Evolutionary conservation across 73 alveolate genomes (phyloP).

Genomic region (Paramecium sonneborni): DNA sequence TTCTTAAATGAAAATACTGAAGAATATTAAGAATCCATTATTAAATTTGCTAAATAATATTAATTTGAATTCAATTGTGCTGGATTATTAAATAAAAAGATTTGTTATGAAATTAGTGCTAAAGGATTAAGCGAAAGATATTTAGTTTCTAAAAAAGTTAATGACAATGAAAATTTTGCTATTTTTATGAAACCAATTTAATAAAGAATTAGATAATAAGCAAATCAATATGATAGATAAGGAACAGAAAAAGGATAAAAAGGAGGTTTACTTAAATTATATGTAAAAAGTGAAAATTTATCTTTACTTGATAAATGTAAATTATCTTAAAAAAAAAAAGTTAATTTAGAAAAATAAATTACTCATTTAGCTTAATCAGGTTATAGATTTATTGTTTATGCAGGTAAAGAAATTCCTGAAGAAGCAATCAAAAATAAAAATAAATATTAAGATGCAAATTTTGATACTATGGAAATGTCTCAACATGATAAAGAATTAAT

Average conservation of each 20-base stretch:
- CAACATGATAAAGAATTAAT: not conserved
- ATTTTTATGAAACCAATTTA: constrained; percentile 10
- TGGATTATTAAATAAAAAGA: not conserved
- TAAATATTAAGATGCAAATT: not conserved
- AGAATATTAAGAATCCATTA: constrained; percentile 18
- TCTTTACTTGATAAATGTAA: not conserved
- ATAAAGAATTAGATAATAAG: not conserved
- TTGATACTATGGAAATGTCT: constrained; percentile 27
- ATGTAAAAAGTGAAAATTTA: constrained; percentile 45
- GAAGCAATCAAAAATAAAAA: not conserved
- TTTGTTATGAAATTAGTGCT: constrained; percentile 32
- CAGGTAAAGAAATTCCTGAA: constrained; percentile 11
- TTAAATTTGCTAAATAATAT: constrained; percentile 9
- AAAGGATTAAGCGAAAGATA: constrained; percentile 43
- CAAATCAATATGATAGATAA: not conserved
- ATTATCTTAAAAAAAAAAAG: not conserved
- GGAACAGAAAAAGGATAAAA: not conserved
- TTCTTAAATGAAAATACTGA: constrained; percentile 40
- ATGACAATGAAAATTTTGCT: not conserved
- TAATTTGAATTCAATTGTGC: constrained; percentile 45
- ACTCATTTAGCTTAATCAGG: not conserved
- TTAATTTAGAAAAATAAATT: not conserved
- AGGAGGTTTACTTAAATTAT: constrained; percentile 8
- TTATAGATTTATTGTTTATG: constrained; percentile 35
- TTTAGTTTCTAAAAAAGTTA: not conserved